Base-by-base conservation (phyloP, 2,329 filamentous ascomycete genomes). In the Pyrenochaeta sp. region DNA sequence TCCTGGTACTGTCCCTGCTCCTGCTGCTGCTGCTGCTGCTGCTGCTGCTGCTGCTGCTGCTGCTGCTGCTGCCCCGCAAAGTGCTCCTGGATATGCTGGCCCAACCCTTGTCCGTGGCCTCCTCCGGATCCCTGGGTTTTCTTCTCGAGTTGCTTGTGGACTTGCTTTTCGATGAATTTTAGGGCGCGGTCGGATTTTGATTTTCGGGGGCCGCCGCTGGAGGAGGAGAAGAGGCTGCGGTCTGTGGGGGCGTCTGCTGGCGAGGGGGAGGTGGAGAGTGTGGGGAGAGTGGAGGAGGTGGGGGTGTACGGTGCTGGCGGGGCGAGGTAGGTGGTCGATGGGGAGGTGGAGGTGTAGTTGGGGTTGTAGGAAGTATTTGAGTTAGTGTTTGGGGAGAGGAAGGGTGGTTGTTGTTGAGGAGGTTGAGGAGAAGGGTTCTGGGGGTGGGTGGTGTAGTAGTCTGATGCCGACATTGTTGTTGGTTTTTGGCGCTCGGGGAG, bases 131-230 rank as follows among this genome's bases (percentile, higher is more conserved):
- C 18, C 31, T 42, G 15, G 18, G 34, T 11, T 17, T 44, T 37
- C 34, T 38, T 44, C 2, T 44, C 41, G n/a, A 44, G 38, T 24
- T 44, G 34, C 27, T 44, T 44, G 10, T 23, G 26, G 20, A 44
- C 15, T 23, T 38, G 27, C 10, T 38, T 44, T n/a, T 38, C 35
- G 8, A 38, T 20, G 15, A 44, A 44, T 13, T 44, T 35, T 5
- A 44, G 8, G 4, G 41, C 32, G 13, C 28, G 32, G n/a, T 31
- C 27, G 14, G 32, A 37, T 30, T 44, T 44, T 10, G 26, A 26
- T 7, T 37, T 37, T 13, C 38, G 37, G 19, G 28, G 24, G 2
- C 23, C 22, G 3, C 19, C 13, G 15, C 24, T 9, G 1, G 39
- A 41, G 5, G 22, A 15, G 8, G 26, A 14, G 26, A 34, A 23